Base-by-base conservation (phyloP, 1,284 basidiomycete species). In the Athelia psychrophila region DNA sequence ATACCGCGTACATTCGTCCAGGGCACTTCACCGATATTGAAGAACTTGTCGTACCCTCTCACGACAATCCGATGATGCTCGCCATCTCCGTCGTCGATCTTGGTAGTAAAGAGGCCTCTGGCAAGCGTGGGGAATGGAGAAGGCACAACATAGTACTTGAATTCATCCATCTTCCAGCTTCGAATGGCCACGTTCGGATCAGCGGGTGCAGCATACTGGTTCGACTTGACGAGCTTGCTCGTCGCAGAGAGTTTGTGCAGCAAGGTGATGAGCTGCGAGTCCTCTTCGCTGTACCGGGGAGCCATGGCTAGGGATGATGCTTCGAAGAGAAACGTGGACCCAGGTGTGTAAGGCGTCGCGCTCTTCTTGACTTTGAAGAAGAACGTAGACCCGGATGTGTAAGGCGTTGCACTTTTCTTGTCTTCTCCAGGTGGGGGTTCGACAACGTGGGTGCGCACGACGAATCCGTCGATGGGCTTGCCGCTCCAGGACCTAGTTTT, bases 11-110 rank as follows among this genome's bases (percentile, higher is more conserved):
- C 95, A 51, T 85, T 86, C 0, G 89, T 95, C 94, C 95, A 99
- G 1, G 89, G 87, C 23, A 98, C 92, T 66, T 99, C 96, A 24
- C 86, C 91, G 30, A 97, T 91, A 66, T 98, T 99, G 78, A 99
- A 99, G 72, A 99, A 99, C 72, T 99, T 99, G 78, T 99, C 97
- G 64, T 99, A 99, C 0, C 96, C 96, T 47, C 97, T 75, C 0
- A 83, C 89, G 1, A 96, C 86, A 51, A 99, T 96, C 47, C 92
- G 73, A 62, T 91, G 78, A 33, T 69, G 64, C 36, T 56, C 61
- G 16, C 64, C 62, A 6, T 61, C 63, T 1, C 56, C 56, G 1
- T 58, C 61, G 6, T 53, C 51, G 18, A 66, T 64, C 48, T 68
- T 65, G 64, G 62, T 77, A 66, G 91, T 89, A 65, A 97, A 98